Base-by-base conservation (phyloP, 228 moss, liverwort and hornwort genomes). In the Sphagnum fallax region DNA sequence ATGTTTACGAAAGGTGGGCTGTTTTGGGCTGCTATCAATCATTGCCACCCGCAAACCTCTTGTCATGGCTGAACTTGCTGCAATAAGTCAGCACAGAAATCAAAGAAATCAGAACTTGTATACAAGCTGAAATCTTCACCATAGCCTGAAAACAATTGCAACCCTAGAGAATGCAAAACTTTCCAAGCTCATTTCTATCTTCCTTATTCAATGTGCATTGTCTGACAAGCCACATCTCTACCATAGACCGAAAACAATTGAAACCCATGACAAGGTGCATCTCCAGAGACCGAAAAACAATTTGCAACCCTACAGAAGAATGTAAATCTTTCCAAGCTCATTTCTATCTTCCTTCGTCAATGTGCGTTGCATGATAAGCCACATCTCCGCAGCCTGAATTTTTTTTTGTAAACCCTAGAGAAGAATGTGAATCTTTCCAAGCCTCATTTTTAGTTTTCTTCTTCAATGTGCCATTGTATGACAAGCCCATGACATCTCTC, bases 11-110 rank as follows among this genome's bases (percentile, higher is more conserved):
- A 70, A 67, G 57, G 76, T 70, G 63, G 82, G 71, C 16, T 75
- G 70, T 66, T 78, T 82, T 50, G 81, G 85, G 68, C 77, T 80
- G 60, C 76, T 85, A 65, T 98, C 93, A 47, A 98, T 75, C 61
- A 93, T 84, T 65, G 93, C 91, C 64, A 93, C 88, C 68, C 90
- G 81, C 74, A 98, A 75, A 62, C 86, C 79, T 61, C 74, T 87
- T 65, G 88, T 77, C 78, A 91, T 73, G 5, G 88, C 77, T 63
- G 90, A 90, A 65, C 75, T 86, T 51, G 82, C 97, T 94, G 81
- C 55, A 62, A 75, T 48, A 52, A 63, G 57, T 18, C 59, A 69
- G 12, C 47, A 67, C 11, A 6, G 10, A 32, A 67, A 10, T 1
- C 69, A 15, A 69, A 58, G 16, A 12, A 53, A 32, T 32, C 32